Percentiles rank a stretch among this genome's conserved stretches.
phyloP scores from a whole-genome alignment of 73 alveolate genomes.

The Durusdinium trenchii region DNA sequence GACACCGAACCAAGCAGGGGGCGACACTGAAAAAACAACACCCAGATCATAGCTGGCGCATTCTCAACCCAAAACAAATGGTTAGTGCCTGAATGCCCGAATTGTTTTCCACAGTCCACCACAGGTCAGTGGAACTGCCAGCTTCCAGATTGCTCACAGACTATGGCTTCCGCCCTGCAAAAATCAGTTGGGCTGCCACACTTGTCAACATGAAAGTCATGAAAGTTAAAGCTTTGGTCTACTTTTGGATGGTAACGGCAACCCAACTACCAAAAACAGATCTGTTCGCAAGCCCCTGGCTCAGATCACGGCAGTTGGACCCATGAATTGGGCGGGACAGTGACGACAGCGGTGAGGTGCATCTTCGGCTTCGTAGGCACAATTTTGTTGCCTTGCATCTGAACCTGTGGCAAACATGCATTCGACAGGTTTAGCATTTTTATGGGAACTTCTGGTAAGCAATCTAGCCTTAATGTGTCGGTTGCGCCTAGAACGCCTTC shows the following conservation, averaged over 20 bases:
- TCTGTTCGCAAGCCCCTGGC: neutral
- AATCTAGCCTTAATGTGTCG: too few relatives aligned
- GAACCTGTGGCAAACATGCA: neutral
- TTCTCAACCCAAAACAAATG: neutral
- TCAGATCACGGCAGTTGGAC: neutral
- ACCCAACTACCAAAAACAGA: too few relatives aligned
- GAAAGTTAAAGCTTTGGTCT: too few relatives aligned
- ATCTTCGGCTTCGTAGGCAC: neutral
- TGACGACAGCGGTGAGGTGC: neutral
- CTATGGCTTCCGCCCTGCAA: too few relatives aligned
- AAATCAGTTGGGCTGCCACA: too few relatives aligned
- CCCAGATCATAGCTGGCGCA: neutral
- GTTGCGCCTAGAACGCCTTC: too few relatives aligned
- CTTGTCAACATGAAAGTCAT: too few relatives aligned
- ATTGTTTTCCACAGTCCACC: neutral
- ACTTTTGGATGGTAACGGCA: too few relatives aligned
- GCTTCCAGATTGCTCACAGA: too few relatives aligned
- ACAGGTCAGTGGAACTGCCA: neutral
- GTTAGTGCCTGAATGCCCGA: neutral
- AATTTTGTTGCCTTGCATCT: constrained; percentile 1
- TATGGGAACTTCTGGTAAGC: too few relatives aligned
- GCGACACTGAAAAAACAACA: neutral
- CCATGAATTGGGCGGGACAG: neutral
- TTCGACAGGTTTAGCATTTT: too few relatives aligned
- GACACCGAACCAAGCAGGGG: neutral